Base-by-base conservation (phyloP, 164 flowering plant genomes). In the Vitis amurensis region DNA sequence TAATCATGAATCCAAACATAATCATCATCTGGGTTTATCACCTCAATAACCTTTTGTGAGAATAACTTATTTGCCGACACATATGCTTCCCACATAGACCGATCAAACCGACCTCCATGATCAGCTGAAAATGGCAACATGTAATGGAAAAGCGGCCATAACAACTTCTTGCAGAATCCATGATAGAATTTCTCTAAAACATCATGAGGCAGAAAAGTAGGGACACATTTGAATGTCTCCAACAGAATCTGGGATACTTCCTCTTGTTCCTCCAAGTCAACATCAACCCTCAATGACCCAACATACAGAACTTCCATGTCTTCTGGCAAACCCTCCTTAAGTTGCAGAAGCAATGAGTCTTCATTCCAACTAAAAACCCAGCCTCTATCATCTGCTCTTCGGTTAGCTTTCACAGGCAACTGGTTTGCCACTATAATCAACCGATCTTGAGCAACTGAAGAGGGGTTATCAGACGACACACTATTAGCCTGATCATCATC, bases 1-100 rank as follows among this genome's bases (percentile, higher is more conserved):
- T 84, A 84, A 73, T 84, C 88, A 68, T 84, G 88, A 31, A 84
- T 81, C 86, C 88, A 84, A 8, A 82, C 77, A 68, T 63, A 84
- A 68, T 84, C 85, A 61, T 80, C 86, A 16, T 83, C 86, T 2
- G 86, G 86, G 72, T 80, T 83, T 23, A 80, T 44, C 62, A 82
- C 80, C 66, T 85, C 86, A 53, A 82, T 76, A 37, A 85, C 78
- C 55, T 73, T 85, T 53, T 85, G 83, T 3, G 82, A 78, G 62
- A 80, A 85, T 31, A 85, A 55, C 77, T 83, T 85, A 66, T 85
- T 85, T 5, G 79, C 88, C 6, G 83, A 68, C 2, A 85, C 78
- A 77, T 85, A 85, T 1, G 86, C 88, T 68, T 85, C 82, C 86
- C 86, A 85, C 59, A 74, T 55, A 3, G 83, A 76, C 8, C 86